Evolutionary conservation across 1,284 basidiomycete genomes (phyloP), one percentile per base, ranked within the genome.

Genomic region (Apiotrichum porosum): DNA sequence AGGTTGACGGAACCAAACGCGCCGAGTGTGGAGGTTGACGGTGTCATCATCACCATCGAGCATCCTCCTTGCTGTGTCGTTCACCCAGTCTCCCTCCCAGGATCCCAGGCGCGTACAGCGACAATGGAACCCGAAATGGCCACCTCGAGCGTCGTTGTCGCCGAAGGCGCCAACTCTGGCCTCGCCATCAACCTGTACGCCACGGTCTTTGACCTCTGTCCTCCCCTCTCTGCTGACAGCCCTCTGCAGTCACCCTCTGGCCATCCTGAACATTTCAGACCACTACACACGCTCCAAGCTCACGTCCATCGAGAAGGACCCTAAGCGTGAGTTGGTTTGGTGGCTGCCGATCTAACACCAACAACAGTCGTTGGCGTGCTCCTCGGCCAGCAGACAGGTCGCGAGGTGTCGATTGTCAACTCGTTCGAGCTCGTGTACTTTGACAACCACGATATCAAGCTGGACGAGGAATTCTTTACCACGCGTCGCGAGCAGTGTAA

Each of bases 181-280:
- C 55, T 71, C n/a, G 56, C 44, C n/a, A 56, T 73, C 52, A 71
- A 61, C 44, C 52, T 72, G 71, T 72, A 22, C 39, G 9, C 41
- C 6, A 17, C 9, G 5, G 12, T 5, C 15, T 2, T 13, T 1
- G 33, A 19, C 6, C 19, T 15, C 15, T 6, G 15, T 23, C 15
- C 2, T 24, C 22, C 5, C 34, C 6, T 2, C 17, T 24, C 14
- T 28, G 24, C 42, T 53, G 18, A 56, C 50, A 26, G 6, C 12
- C 8, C 26, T 6, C 8, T 28, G 8, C 65, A 94, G 91, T 45
- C 94, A 98, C 73, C 94, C 94, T 23, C 80, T 97, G 15, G 90
- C 95, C 9, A 91, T 98, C 66, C 80, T 98, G 56, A 97, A 93
- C 73, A 87, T 98, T 59, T 95, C 92, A 1, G 94, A 98, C 64